phyloP scores from a whole-genome alignment of 768 basidiomycete species.

The Mycena rebaudengoi region DNA sequence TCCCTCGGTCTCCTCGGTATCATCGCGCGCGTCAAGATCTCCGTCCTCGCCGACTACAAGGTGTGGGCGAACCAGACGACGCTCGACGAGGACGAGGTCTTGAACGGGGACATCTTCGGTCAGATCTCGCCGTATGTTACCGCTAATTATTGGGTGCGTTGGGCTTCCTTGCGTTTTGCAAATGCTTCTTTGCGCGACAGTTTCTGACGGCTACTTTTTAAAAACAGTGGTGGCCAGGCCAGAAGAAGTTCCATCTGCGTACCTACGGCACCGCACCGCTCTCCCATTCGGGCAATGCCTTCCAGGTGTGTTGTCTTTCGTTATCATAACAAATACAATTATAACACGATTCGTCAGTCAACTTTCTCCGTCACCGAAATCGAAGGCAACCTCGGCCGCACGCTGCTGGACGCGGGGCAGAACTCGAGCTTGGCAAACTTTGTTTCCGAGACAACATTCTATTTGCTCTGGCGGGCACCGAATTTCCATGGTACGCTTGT shows the following conservation, averaged over 20 bases:
- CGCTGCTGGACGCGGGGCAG: constrained; percentile 42
- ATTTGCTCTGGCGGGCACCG: constrained; percentile 40
- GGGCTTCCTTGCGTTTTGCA: neutral
- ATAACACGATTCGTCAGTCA: constrained; percentile 27
- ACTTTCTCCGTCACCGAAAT: constrained; percentile 44
- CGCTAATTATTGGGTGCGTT: constrained; percentile 47
- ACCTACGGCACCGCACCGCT: constrained; percentile 45
- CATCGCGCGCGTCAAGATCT: constrained; percentile 43
- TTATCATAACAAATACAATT: neutral
- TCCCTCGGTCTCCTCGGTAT: constrained; percentile 48
- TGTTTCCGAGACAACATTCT: constrained; percentile 42
- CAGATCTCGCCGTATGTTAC: constrained; percentile 48
- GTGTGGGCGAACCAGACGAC: constrained; percentile 46
- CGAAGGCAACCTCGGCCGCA: constrained; percentile 38
- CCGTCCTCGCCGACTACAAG: constrained; percentile 44
- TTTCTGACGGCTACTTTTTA: no score
- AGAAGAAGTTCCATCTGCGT: constrained; percentile 47
- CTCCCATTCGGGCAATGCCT: constrained; percentile 38
- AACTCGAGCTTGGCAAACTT: constrained; percentile 44
- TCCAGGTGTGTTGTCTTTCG: constrained; percentile 36
- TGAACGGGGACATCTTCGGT: constrained; percentile 42
- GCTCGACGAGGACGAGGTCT: constrained; percentile 40
- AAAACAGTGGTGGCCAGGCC: constrained; percentile 52
- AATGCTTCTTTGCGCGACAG: no score
- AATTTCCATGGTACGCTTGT: constrained; percentile 48